Evolutionary conservation across 2,329 filamentous ascomycete genomes (phyloP).

Genomic region (Fusarium duplospermum): DNA sequence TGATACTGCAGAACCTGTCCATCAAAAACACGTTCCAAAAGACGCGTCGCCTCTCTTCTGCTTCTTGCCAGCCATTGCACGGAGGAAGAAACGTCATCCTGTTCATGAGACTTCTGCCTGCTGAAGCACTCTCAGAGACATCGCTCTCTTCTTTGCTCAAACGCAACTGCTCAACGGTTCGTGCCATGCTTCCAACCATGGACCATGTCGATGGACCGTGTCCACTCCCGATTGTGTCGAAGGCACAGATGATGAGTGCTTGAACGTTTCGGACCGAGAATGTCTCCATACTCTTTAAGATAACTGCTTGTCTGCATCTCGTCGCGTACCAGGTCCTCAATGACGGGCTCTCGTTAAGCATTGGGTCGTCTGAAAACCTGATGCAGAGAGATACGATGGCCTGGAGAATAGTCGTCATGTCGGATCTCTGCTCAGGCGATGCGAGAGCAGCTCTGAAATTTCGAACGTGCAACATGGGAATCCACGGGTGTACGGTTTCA

Average conservation of each 20-base stretch:
- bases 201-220: constrained; percentile 50
- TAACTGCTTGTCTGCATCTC: constrained; percentile 46
- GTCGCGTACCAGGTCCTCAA: constrained; percentile 40
- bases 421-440: constrained; percentile 24
- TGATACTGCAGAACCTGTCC: constrained; percentile 55
- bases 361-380: constrained; percentile 43
- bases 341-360: constrained; percentile 37
- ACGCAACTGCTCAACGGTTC: constrained; percentile 54
- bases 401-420: constrained; percentile 49
- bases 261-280: constrained; percentile 52
- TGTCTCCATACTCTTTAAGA: constrained; percentile 49
- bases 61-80: constrained; percentile 49
- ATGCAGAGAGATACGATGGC: constrained; percentile 48
- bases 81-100: constrained; percentile 46
- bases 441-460: constrained; percentile 35
- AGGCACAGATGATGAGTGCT: constrained; percentile 50
- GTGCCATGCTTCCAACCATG: constrained; percentile 52
- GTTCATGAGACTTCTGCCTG: constrained; percentile 46
- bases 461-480: constrained; percentile 44
- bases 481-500: constrained; percentile 52
- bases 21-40: constrained; percentile 57
- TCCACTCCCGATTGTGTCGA: constrained; percentile 52
- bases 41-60: constrained; percentile 53
- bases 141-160: constrained; percentile 52
- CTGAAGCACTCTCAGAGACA: constrained; percentile 20